Conservation (phyloP, 1,284 basidiomycete species). For the Porphyrellus sp. region DNA sequence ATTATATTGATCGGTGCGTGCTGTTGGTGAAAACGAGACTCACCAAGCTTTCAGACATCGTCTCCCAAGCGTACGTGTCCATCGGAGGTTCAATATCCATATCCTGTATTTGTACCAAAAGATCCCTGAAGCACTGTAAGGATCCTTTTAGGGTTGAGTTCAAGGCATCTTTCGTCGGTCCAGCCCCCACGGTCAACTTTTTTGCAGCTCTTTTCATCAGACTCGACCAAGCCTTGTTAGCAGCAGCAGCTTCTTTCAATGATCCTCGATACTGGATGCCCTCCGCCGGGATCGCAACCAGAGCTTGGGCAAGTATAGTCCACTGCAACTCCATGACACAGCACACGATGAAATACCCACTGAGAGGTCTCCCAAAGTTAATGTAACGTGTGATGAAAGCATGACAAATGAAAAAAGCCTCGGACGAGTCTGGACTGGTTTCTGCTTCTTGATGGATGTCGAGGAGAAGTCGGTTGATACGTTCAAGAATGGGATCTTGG, state of each 20-base stretch:
- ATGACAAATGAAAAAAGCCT: conserved; percentile 54
- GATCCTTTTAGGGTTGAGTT: conserved; percentile 54
- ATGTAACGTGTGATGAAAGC: conserved; percentile 79
- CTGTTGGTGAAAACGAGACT: conserved; percentile 4
- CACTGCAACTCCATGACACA: conserved; percentile 82
- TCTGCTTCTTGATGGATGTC: conserved; percentile 57
- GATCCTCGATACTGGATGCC: conserved; percentile 33
- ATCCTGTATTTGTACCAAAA: conserved; percentile 71
- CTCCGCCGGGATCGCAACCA: conserved; percentile 45
- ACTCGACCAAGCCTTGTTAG: conserved; percentile 75
- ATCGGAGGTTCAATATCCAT: conserved; percentile 74
- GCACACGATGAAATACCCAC: conserved; percentile 85
- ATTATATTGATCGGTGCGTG: not conserved
- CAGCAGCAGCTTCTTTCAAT: conserved; percentile 69
- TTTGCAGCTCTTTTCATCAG: conserved; percentile 53
- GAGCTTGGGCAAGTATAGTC: conserved; percentile 76
- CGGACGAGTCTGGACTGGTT: conserved; percentile 24
- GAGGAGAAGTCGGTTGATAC: conserved; percentile 63
- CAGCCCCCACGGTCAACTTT: conserved; percentile 35
- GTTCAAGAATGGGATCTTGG: conserved; percentile 58
- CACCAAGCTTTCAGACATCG: conserved; percentile 80
- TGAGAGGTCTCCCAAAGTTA: conserved; percentile 70
- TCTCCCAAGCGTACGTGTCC: conserved; percentile 86
- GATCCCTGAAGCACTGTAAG: conserved; percentile 70
- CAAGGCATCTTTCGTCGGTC: conserved; percentile 44